Percentiles rank a stretch among this genome's conserved stretches.
phyloP scores from a whole-genome alignment of 805 yeast species.

The Saccharomyces eubayanus region DNA sequence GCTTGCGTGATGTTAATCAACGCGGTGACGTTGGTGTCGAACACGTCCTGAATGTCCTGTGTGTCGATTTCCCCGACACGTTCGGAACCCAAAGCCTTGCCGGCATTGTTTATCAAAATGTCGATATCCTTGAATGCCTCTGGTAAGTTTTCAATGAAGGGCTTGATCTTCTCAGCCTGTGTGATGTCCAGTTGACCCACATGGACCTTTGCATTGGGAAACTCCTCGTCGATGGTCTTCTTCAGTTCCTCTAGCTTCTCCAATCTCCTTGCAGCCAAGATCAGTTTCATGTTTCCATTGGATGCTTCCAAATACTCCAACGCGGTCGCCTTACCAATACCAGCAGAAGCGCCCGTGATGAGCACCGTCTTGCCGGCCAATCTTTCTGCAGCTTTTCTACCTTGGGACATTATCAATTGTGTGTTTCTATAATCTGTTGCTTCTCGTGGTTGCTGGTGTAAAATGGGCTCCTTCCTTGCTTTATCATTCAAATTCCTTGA shows the following conservation, averaged over 20 bases:
- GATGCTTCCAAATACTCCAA: slow-evolving; percentile 72
- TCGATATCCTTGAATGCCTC: slow-evolving; percentile 55
- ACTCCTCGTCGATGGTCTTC: slow-evolving; percentile 38
- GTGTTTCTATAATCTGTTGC: background rate
- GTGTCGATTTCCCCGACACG: slow-evolving; percentile 58
- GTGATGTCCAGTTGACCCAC: slow-evolving; percentile 51
- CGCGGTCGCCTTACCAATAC: slow-evolving; percentile 92
- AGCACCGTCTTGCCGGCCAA: slow-evolving; percentile 70
- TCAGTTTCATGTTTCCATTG: slow-evolving; percentile 58
- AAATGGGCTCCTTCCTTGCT: background rate
- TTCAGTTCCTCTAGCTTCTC: slow-evolving; percentile 49
- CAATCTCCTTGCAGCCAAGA: slow-evolving; percentile 71
- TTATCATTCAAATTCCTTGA: background rate
- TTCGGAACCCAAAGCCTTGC: slow-evolving; percentile 74
- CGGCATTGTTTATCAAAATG: slow-evolving; percentile 64
- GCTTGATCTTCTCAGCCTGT: slow-evolving; percentile 40
- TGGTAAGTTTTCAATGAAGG: slow-evolving; percentile 49
- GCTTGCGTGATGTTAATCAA: slow-evolving; percentile 77
- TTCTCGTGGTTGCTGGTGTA: background rate
- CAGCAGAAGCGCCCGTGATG: slow-evolving; percentile 95
- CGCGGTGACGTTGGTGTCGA: slow-evolving; percentile 82
- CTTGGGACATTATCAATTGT: slow-evolving; percentile 47
- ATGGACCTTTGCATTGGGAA: slow-evolving; percentile 40
- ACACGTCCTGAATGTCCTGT: slow-evolving; percentile 66
- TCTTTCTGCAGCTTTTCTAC: slow-evolving; percentile 68